A percentile compares a stretch with the other conserved stretches of the same genome.
Evolutionary conservation across 441 rosid genomes (phyloP).

Genomic region (Pelargonium myrrhifolium): DNA sequence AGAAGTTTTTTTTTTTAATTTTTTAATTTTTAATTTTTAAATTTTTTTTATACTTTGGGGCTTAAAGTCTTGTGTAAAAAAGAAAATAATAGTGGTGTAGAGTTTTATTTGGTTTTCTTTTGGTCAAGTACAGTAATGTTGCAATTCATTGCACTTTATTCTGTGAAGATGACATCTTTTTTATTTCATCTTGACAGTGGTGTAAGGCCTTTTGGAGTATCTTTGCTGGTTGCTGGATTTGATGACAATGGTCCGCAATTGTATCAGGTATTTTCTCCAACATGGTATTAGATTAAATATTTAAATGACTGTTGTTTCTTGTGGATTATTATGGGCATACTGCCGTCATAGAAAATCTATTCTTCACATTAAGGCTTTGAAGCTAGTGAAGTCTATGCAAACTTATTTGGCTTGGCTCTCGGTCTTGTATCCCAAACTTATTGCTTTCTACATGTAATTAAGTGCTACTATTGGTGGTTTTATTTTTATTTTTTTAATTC

Average conservation of each 20-base stretch:
- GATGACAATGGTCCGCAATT: constrained; percentile 41
- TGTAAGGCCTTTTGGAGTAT: constrained; percentile 61
- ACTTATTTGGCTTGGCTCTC: too few relatives aligned
- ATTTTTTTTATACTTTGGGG: not conserved
- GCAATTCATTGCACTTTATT: not conserved
- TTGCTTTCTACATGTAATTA: too few relatives aligned
- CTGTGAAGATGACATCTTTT: not conserved
- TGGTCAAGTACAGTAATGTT: constrained; percentile 1
- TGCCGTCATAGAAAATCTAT: too few relatives aligned
- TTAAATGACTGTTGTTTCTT: not conserved
- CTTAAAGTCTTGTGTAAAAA: not conserved
- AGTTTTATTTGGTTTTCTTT: not conserved
- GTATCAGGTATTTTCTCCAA: constrained; percentile 7
- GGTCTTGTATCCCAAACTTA: too few relatives aligned
- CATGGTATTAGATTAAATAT: not conserved
- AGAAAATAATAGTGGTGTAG: not conserved
- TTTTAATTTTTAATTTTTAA: too few relatives aligned
- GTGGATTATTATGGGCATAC: not conserved
- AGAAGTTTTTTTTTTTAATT: too few relatives aligned
- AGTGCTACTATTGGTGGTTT: too few relatives aligned
- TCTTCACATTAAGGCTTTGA: too few relatives aligned
- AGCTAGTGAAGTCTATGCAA: too few relatives aligned
- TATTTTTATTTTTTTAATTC: too few relatives aligned
- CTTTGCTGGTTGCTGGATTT: constrained; percentile 46
- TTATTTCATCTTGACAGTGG: constrained; percentile 30